Percentiles rank a stretch among this genome's conserved stretches.
phyloP scores from a whole-genome alignment of 371 early-diverging fungal genomes.

The Syncephalis fuscata region DNA sequence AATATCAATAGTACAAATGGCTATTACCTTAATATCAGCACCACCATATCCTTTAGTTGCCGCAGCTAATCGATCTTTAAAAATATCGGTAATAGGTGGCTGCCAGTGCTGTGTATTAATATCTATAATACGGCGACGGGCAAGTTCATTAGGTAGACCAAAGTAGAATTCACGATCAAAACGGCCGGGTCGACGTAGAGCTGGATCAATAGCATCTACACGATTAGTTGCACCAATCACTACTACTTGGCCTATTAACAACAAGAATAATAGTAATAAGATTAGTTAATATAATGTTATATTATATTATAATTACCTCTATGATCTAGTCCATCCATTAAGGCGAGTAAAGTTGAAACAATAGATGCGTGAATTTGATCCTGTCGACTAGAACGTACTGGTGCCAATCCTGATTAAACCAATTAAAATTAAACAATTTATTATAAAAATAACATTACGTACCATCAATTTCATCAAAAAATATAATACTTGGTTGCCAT shows the following conservation, averaged over 20 bases:
- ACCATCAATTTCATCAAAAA: conserved; percentile 59
- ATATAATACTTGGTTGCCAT: conserved; percentile 32
- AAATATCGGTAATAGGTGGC: conserved; percentile 11
- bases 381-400: conserved; percentile 34
- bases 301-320: conserved; percentile 17
- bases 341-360: conserved; percentile 47
- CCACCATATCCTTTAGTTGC: conserved; percentile 31
- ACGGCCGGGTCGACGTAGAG: conserved; percentile 47
- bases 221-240: conserved; percentile 47
- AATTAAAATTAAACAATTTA: too few species aligned
- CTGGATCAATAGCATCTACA: conserved; percentile 40
- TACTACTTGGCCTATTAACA: conserved; percentile 25
- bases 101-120: conserved; percentile 20
- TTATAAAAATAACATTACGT: too few species aligned
- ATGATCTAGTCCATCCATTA: conserved; percentile 57
- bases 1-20: too few species aligned
- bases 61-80: conserved; percentile 17
- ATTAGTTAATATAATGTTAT: background rate
- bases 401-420: conserved; percentile 17
- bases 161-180: conserved; percentile 52
- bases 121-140: conserved; percentile 20
- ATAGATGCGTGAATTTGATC: conserved; percentile 46
- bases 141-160: conserved; percentile 25
- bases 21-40: conserved; percentile 26
- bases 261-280: background rate